Evolutionary conservation across 2,329 filamentous ascomycete genomes (phyloP), one percentile per base, ranked within the genome.

Genomic region (Zopfia rhizophila): DNA sequence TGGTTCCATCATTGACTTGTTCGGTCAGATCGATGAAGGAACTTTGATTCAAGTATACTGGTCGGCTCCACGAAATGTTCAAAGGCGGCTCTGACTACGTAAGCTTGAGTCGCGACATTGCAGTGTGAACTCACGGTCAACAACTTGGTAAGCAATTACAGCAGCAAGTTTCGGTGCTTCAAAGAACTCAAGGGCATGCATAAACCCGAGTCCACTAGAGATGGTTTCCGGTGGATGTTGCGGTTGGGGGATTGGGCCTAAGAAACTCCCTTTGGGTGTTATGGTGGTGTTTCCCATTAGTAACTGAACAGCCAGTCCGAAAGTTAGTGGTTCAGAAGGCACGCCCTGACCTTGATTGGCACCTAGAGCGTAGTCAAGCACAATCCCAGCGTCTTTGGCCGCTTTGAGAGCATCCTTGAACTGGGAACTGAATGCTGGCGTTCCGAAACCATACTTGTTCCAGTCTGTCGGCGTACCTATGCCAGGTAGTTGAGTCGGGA

Each of bases 331-430:
- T n/a, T 53, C 43, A 12, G 66, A 60, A 1, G 77, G 78, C 2
- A 78, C 75, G 10, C 78, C 78, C 31, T 73, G 68, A 3, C 78
- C 79, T 54, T 78, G 74, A 47, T 77, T 78, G 0, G 78, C 72
- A 0, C 78, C 78, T 1, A 80, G 35, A 0, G 73, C 63, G 53
- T 78, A 76, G 51, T 81, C 78, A 55, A 81, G 68, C 4, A 73
- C 42, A 7, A 79, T 31, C 0, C 62, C 72, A 14, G 67, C 46
- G 0, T 75, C 69, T 12, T 68, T 60, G 8, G 61, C 53, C 1
- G 73, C 70, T 40, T 70, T 41, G 10, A 72, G 38, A 5, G 63
- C 51, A 7, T 51, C 51, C 14, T 59, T 45, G 35, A 67, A 69
- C 18, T 66, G 39, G 14, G 57, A 49, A 10, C 56, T 54, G 48